Evolutionary conservation across 495 filamentous ascomycete species (phyloP).

Genomic region (Lophium mytilinum): DNA sequence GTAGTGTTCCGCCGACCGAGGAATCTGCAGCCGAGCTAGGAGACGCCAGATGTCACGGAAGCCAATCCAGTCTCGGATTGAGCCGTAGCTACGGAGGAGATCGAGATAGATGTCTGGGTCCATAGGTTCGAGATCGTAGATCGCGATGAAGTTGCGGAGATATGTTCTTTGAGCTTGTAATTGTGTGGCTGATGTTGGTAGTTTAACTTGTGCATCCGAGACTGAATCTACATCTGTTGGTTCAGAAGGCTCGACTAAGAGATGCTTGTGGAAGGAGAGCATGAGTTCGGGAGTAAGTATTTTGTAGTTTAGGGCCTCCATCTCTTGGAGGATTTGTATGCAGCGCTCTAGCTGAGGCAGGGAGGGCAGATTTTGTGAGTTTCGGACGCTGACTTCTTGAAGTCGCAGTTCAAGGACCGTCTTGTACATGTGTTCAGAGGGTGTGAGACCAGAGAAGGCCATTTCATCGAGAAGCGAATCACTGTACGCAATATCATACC

Average conservation of each 20-base stretch:
- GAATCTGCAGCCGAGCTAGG: not conserved
- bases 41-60: not conserved
- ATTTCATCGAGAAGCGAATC: not conserved
- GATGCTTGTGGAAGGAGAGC: not conserved
- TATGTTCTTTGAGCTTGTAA: not conserved
- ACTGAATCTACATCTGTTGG: not conserved
- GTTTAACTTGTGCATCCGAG: too few species aligned
- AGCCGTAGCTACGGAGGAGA: not conserved
- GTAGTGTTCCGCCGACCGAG: not conserved
- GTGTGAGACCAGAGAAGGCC: not conserved
- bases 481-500: not conserved
- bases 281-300: not conserved
- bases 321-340: not conserved
- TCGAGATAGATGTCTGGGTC: not conserved
- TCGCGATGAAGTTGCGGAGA: not conserved
- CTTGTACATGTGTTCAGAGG: not conserved
- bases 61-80: not conserved
- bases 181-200: not conserved
- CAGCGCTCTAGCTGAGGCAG: not conserved
- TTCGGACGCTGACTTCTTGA: not conserved
- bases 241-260: not conserved
- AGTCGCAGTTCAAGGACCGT: not conserved
- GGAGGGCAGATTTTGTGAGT: not conserved
- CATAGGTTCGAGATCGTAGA: not conserved
- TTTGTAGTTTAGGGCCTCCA: not conserved